A percentile compares a stretch with the other conserved stretches of the same genome.
Conservation (phyloP, 2,329 filamentous ascomycete genomes). For the Trichoderma brevicompactum region DNA sequence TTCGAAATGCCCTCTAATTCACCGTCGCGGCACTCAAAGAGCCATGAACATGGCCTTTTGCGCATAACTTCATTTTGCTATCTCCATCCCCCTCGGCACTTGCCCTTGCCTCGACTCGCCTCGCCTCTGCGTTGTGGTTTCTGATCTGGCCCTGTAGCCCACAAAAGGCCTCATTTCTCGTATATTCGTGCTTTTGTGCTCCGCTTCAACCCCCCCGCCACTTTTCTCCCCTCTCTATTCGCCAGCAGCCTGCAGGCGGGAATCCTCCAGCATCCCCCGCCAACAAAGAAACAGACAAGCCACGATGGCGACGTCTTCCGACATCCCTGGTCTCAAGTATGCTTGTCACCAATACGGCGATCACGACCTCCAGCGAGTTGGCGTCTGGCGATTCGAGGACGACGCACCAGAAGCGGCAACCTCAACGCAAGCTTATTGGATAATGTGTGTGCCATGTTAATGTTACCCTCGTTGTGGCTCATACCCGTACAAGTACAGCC, state of each 20-base stretch:
- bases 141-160: not conserved
- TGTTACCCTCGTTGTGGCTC: not conserved
- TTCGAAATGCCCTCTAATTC: not conserved
- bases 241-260: not conserved
- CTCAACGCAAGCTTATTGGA: slow-evolving; percentile 39
- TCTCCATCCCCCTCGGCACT: not conserved
- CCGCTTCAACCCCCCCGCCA: slow-evolving; percentile 7
- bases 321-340: slow-evolving; percentile 39
- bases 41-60: not conserved
- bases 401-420: slow-evolving; percentile 25
- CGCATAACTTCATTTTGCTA: not conserved
- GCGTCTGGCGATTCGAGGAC: slow-evolving; percentile 48
- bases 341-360: slow-evolving; percentile 45
- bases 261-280: slow-evolving; percentile 5
- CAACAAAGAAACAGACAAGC: not conserved
- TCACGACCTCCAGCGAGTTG: slow-evolving; percentile 51
- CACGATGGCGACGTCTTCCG: slow-evolving; percentile 15
- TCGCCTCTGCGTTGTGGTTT: not conserved
- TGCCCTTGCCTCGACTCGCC: not conserved
- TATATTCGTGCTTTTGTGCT: not conserved
- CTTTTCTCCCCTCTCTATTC: not conserved
- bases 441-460: slow-evolving; percentile 39
- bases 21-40: not conserved
- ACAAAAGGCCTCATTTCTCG: not conserved
- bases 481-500: not conserved